phyloP scores from a whole-genome alignment of 1,284 basidiomycete genomes.

The Ustilago bromivora region DNA sequence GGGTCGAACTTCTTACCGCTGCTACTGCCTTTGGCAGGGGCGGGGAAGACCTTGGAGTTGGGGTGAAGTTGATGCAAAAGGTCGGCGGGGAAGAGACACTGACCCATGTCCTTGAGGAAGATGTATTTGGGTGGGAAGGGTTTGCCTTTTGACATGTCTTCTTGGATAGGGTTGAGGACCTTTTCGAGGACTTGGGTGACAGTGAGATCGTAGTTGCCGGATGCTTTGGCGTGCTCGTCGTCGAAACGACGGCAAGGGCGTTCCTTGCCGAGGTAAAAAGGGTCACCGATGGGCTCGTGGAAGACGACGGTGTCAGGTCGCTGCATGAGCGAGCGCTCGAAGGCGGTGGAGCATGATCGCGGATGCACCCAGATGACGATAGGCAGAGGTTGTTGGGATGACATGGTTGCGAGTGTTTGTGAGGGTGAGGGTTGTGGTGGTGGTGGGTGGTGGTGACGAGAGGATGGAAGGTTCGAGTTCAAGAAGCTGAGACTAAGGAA shows the following conservation, averaged over 20 bases:
- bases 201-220: conserved; percentile 50
- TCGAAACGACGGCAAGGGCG: conserved; percentile 55
- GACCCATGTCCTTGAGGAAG: conserved; percentile 68
- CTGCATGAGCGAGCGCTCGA: conserved; percentile 65
- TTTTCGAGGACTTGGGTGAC: conserved; percentile 51
- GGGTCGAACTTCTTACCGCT: conserved; percentile 18
- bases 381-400: conserved; percentile 37
- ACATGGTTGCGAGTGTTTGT: conserved; percentile 6
- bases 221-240: conserved; percentile 51
- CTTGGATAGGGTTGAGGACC: conserved; percentile 43
- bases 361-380: conserved; percentile 64
- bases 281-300: conserved; percentile 64
- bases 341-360: conserved; percentile 61
- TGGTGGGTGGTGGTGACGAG: background rate
- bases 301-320: conserved; percentile 58
- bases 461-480: background rate
- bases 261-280: conserved; percentile 58
- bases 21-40: conserved; percentile 6
- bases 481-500: background rate
- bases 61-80: conserved; percentile 57
- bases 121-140: conserved; percentile 52
- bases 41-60: conserved; percentile 58
- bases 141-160: conserved; percentile 40
- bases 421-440: background rate
- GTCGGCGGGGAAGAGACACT: conserved; percentile 58